Conservation (phyloP, 2,329 filamentous ascomycete genomes). For the Epichloe glyceriae region DNA sequence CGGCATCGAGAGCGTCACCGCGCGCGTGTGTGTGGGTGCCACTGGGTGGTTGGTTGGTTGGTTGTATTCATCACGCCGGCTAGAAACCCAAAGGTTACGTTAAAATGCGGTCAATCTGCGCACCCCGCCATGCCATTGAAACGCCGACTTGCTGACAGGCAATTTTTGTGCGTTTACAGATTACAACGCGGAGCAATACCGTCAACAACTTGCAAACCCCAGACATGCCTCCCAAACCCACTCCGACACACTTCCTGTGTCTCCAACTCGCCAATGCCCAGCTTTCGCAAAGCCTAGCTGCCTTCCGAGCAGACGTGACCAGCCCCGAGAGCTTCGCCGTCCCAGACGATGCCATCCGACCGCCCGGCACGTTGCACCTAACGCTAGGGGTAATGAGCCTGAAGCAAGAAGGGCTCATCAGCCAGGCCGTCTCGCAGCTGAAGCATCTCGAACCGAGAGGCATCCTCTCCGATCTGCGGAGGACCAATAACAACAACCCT, state of each 20-base stretch:
- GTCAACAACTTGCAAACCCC: background rate
- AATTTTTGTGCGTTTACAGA: background rate
- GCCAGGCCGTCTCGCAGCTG: conserved; percentile 27
- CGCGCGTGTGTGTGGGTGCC: too few species aligned
- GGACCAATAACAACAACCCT: background rate
- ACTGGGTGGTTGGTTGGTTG: too few species aligned
- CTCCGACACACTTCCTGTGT: conserved; percentile 63
- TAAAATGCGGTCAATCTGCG: too few species aligned
- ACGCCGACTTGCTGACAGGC: background rate
- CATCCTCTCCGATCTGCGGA: conserved; percentile 21
- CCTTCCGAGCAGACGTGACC: conserved; percentile 48
- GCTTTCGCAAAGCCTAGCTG: conserved; percentile 46
- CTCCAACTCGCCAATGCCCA: conserved; percentile 58
- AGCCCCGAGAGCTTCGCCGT: conserved; percentile 33
- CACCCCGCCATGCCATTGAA: background rate
- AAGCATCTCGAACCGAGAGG: conserved; percentile 24
- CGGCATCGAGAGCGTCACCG: too few species aligned
- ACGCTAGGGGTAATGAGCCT: conserved; percentile 82
- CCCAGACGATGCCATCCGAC: conserved; percentile 56
- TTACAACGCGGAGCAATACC: too few species aligned
- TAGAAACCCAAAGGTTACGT: too few species aligned
- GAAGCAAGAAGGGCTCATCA: conserved; percentile 30
- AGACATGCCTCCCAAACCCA: conserved; percentile 24
- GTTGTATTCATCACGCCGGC: too few species aligned
- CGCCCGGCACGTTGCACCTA: conserved; percentile 68